A percentile compares a stretch with the other conserved stretches of the same genome.
phyloP scores from a whole-genome alignment of 805 yeast species.

The Jamesozyma jinghongensis region DNA sequence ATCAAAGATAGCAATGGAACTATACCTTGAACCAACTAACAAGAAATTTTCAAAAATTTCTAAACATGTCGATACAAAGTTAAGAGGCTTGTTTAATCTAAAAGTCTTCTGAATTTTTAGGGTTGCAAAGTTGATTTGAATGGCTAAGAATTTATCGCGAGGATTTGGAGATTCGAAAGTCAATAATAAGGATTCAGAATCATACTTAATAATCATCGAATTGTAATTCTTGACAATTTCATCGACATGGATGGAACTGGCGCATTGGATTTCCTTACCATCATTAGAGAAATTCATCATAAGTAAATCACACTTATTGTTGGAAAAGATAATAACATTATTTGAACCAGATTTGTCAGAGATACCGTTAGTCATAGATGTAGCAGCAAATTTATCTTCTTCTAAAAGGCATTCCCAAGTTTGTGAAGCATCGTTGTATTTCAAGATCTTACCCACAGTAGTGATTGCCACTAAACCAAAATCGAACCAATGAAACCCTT shows the following conservation, averaged over 20 bases:
- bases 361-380: constrained; percentile 38
- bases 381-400: constrained; percentile 29
- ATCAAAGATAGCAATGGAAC: constrained; percentile 51
- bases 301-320: constrained; percentile 36
- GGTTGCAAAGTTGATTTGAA: constrained; percentile 28
- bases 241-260: constrained; percentile 17
- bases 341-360: constrained; percentile 14
- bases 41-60: constrained; percentile 37
- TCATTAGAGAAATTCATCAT: constrained; percentile 34
- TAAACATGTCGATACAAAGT: constrained; percentile 54
- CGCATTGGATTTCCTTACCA: constrained; percentile 24
- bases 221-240: constrained; percentile 42
- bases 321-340: constrained; percentile 30
- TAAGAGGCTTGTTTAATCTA: constrained; percentile 34
- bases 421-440: constrained; percentile 9
- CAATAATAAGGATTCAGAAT: constrained; percentile 28
- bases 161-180: constrained; percentile 65
- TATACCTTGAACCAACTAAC: constrained; percentile 63
- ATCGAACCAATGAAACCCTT: constrained; percentile 45
- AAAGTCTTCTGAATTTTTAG: constrained; percentile 21
- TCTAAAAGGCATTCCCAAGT: constrained; percentile 26
- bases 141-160: constrained; percentile 40
- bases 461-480: constrained; percentile 46
- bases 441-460: constrained; percentile 47
- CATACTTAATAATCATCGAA: constrained; percentile 30